Conservation (phyloP, 306 rosid species). For the Acacia melanoxylon region DNA sequence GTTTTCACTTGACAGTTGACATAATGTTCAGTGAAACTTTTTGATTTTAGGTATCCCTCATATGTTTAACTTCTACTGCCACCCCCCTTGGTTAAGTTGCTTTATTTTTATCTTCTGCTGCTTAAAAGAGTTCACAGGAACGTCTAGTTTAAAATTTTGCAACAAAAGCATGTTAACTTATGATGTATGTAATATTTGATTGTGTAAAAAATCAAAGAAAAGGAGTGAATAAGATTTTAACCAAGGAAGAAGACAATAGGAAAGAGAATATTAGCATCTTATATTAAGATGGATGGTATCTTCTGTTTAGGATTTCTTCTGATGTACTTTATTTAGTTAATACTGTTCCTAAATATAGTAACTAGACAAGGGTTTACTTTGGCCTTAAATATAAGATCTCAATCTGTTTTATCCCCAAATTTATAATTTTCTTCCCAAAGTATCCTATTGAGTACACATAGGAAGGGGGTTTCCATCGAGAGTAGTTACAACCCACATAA, state of each 20-base stretch:
- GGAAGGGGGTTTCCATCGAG: too few species aligned
- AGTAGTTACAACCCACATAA: too few species aligned
- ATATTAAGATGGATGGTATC: background rate
- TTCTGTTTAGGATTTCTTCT: background rate
- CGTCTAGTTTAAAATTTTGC: background rate
- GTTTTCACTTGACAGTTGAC: background rate
- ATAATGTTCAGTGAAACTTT: slow-evolving; percentile 12
- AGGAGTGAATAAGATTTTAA: background rate
- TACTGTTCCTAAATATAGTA: too few species aligned
- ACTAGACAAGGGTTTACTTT: too few species aligned
- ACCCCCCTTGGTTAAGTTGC: slow-evolving; percentile 5
- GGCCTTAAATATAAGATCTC: too few species aligned
- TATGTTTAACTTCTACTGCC: background rate
- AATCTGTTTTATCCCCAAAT: too few species aligned
- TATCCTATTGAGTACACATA: too few species aligned
- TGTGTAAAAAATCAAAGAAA: background rate
- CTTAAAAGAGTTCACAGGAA: background rate
- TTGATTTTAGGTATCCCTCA: background rate
- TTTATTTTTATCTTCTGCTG: slow-evolving; percentile 13
- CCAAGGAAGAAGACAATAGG: background rate
- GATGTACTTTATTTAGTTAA: background rate
- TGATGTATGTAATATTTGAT: slow-evolving; percentile 14
- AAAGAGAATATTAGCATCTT: background rate
- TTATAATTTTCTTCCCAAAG: too few species aligned
- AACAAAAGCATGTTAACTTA: background rate